Evolutionary conservation across 208 protist species (phyloP).

Genomic region (Endotrypanum monterogeii): DNA sequence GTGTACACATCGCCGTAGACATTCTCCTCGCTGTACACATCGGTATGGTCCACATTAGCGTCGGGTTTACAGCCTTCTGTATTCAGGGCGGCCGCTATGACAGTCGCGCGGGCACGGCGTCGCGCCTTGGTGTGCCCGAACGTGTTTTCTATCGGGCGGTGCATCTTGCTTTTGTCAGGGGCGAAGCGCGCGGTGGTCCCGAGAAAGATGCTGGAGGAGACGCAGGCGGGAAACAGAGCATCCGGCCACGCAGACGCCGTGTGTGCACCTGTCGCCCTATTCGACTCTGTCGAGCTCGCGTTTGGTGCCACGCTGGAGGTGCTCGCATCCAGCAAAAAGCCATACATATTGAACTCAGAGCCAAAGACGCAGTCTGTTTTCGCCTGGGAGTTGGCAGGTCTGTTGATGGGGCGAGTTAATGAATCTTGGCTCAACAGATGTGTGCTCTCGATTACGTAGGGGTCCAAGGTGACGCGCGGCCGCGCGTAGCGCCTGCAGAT

Average conservation of each 20-base stretch:
- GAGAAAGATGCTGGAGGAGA: conserved; percentile 23
- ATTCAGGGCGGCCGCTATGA: conserved; percentile 10
- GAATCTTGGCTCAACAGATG: background rate
- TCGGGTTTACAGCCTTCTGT: conserved; percentile 7
- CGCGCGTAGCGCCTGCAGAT: background rate
- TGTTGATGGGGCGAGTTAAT: background rate
- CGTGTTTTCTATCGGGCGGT: conserved; percentile 40
- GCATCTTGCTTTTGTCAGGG: conserved; percentile 40
- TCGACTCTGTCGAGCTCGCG: background rate
- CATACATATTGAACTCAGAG: conserved; percentile 19
- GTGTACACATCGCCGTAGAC: conserved; percentile 34
- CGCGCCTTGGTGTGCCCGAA: conserved; percentile 30
- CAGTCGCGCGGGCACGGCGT: conserved; percentile 13
- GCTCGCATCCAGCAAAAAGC: conserved; percentile 14
- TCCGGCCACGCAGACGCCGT: background rate
- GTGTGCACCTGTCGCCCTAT: background rate
- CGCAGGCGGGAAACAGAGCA: background rate
- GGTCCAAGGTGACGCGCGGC: conserved; percentile 23
- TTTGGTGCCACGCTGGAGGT: background rate
- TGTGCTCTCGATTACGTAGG: conserved; percentile 11
- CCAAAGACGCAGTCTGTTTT: conserved; percentile 14
- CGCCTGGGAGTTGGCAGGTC: background rate
- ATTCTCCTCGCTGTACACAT: conserved; percentile 20
- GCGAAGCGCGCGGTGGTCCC: conserved; percentile 23
- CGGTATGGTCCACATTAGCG: background rate